Evolutionary conservation across 1,284 basidiomycete genomes (phyloP), one percentile per base, ranked within the genome.

Genomic region (Ustilago sp.): DNA sequence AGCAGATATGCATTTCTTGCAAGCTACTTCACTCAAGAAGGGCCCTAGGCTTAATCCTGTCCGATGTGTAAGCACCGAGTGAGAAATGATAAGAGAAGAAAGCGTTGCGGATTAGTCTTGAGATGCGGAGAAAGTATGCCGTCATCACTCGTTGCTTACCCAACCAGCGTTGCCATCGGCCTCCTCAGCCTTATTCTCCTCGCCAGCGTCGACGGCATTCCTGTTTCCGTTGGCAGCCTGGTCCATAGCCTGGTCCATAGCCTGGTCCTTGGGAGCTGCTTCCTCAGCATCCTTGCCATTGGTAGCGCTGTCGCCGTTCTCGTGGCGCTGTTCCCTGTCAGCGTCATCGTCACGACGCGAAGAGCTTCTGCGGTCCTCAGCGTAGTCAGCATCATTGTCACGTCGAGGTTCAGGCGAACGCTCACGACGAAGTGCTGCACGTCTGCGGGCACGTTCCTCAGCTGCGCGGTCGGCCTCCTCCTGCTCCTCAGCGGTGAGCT

Each of bases 401-500:
- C 75, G 62, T 32, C 67, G 60, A 56, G 70, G 54, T 34, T 57
- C 67, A n/a, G 75, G 75, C 45, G 75, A 77, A 41, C 59, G 67
- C 48, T 77, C 74, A 32, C 74, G 63, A 12, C 74, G 69, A n/a
- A 58, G 19, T 13, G 63, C 75, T 15, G 75, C 75, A 56, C 75
- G 66, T 34, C 47, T 65, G 32, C 75, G 70, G 28, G 75, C 75
- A 35, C 75, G 66, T 57, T 77, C 75, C 50, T 77, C 75, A 8
- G 75, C 75, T 28, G 75, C 71, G 11, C 75, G 70, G 48, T 77
- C 75, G 13, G 75, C 75, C 54, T 74, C 75, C 47, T 77, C 71
- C 23, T 74, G 52, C 54, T 77, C 75, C 50, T 74, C 75, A 53
- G 65, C 63, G 59, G 47, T 66, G 12, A 73, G 59, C 50, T 56